Evolutionary conservation across 352 stramenopile genomes (phyloP).

Genomic region (Pythium oligandrum): DNA sequence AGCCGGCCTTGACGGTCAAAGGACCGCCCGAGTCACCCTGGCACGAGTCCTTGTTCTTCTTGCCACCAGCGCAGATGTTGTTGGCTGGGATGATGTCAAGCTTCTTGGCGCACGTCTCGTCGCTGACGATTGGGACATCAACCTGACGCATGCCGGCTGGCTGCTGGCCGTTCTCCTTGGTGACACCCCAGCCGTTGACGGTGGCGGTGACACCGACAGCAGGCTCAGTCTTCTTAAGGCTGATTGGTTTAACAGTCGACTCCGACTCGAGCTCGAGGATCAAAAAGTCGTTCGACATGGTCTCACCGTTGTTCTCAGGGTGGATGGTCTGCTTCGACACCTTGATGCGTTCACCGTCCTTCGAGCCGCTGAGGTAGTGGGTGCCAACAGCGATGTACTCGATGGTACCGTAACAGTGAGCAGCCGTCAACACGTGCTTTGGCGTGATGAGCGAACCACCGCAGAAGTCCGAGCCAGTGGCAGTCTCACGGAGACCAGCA

Average conservation of each 20-base stretch:
- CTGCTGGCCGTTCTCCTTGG: constrained; percentile 7
- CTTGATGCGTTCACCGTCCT: constrained; percentile 41
- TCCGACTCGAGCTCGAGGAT: constrained; percentile 41
- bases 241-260: constrained; percentile 33
- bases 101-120: constrained; percentile 4
- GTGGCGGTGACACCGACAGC: constrained; percentile 5
- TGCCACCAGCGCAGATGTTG: constrained; percentile 18
- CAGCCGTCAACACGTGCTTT: constrained; percentile 53
- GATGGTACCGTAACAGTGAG: constrained; percentile 44
- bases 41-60: constrained; percentile 13
- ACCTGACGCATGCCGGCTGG: constrained; percentile 9
- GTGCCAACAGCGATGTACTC: constrained; percentile 48
- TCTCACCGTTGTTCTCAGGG: constrained; percentile 35
- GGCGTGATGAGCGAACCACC: constrained; percentile 60
- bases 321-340: constrained; percentile 44
- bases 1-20: not conserved
- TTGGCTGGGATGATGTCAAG: constrained; percentile 5
- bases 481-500: constrained; percentile 28
- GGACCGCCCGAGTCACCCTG: constrained; percentile 21
- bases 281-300: constrained; percentile 50
- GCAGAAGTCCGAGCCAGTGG: constrained; percentile 35
- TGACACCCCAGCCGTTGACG: constrained; percentile 5
- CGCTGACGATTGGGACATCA: constrained; percentile 1
- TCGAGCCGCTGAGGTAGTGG: constrained; percentile 37
- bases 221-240: not conserved